These are phyloP conservation scores for Pholiota conissans DNA, from an alignment of 768 basidiomycete genomes.

Conservation along the genomic window DNA sequence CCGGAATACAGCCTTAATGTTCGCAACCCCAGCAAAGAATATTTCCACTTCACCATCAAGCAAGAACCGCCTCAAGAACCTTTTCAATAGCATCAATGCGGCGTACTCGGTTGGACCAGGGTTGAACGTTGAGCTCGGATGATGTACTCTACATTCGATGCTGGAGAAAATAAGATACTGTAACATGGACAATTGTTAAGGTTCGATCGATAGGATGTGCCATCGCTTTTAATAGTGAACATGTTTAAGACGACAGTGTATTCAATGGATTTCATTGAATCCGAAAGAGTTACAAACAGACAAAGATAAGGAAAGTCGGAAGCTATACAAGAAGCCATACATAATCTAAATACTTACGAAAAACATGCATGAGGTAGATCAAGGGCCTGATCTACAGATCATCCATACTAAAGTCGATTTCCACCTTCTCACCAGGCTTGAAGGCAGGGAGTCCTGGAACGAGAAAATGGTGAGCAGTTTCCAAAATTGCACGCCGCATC, in stretches of 20 bases:
- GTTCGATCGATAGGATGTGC: too few relatives aligned
- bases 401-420: constrained; percentile 87
- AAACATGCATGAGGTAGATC: neutral
- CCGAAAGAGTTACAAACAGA: neutral
- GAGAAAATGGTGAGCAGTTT: constrained; percentile 13
- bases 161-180: too few relatives aligned
- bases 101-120: too few relatives aligned
- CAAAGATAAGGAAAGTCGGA: neutral
- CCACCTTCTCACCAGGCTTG: constrained; percentile 97
- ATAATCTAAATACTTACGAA: constrained; percentile 10
- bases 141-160: too few relatives aligned
- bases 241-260: neutral
- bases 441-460: constrained; percentile 91
- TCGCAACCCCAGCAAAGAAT: too few relatives aligned
- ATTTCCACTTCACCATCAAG: too few relatives aligned
- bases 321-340: constrained; percentile 15
- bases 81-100: too few relatives aligned
- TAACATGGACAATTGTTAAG: too few relatives aligned
- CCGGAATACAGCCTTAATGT: too few relatives aligned
- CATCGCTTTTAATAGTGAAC: neutral
- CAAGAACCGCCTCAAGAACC: too few relatives aligned
- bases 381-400: constrained; percentile 56
- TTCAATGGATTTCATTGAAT: too few relatives aligned
- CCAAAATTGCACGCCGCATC: constrained; percentile 3
- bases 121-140: too few relatives aligned